phyloP scores from a whole-genome alignment of 225 moss, liverwort and hornwort species.

The Bryum argenteum region DNA sequence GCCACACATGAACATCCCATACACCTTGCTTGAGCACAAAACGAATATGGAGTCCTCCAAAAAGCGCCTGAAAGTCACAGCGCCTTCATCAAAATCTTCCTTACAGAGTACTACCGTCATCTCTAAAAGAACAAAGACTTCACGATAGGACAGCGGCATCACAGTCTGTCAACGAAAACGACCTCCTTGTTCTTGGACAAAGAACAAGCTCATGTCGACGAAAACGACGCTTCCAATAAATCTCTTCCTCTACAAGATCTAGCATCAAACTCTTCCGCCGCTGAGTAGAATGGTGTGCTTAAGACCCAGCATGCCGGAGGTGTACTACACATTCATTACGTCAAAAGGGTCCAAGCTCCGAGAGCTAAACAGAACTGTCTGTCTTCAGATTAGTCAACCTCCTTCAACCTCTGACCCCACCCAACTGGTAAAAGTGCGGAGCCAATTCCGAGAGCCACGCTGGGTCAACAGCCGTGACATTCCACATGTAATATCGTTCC shows the following conservation, averaged over 20 bases:
- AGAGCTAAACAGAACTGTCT: background rate
- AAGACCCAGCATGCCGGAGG: background rate
- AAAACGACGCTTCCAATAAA: too few relatives aligned
- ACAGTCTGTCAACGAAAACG: too few relatives aligned
- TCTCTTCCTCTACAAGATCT: background rate
- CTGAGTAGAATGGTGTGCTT: background rate
- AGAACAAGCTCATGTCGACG: too few relatives aligned
- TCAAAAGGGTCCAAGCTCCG: conserved; percentile 7
- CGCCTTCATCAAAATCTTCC: background rate
- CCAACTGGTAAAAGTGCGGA: conserved; percentile 67
- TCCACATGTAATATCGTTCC: conserved; percentile 91
- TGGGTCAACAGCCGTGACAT: conserved; percentile 73
- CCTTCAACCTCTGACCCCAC: conserved; percentile 34
- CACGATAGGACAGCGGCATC: background rate
- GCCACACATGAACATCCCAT: background rate
- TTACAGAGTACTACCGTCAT: background rate
- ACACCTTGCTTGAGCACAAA: background rate
- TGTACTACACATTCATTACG: background rate
- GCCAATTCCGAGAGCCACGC: conserved; percentile 80
- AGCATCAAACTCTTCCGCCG: conserved; percentile 3
- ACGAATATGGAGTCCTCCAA: background rate
- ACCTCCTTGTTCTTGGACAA: too few relatives aligned
- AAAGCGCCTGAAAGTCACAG: background rate
- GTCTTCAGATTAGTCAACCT: background rate
- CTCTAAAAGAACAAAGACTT: background rate